Percentiles rank a stretch among this genome's conserved stretches.
Conservation (phyloP, 2,329 filamentous ascomycete genomes). For the Sporothrix variecibatus region DNA sequence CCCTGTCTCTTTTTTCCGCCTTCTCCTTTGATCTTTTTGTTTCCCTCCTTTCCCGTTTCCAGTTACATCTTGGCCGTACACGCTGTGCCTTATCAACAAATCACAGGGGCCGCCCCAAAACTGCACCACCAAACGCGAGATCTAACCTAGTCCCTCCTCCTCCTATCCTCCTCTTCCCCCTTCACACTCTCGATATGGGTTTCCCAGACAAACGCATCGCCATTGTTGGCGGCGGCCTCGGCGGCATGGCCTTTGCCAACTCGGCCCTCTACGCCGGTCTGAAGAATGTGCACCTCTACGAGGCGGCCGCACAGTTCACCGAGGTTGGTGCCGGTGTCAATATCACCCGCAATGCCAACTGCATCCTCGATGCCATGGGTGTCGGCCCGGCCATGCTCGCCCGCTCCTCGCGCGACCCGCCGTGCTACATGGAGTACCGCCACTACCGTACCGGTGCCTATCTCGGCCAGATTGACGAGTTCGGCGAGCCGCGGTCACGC, state of each 20-base stretch:
- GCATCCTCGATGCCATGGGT: constrained; percentile 39
- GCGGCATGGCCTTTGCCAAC: constrained; percentile 42
- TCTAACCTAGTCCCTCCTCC: background rate
- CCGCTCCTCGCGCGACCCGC: constrained; percentile 27
- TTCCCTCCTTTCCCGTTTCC: background rate
- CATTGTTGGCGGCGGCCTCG: constrained; percentile 45
- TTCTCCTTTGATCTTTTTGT: background rate
- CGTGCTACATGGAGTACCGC: constrained; percentile 35
- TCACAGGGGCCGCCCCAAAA: background rate
- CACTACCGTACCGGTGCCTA: constrained; percentile 38
- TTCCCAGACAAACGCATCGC: constrained; percentile 35
- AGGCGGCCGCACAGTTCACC: constrained; percentile 39
- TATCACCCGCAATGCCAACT: constrained; percentile 41
- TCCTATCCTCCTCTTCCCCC: background rate
- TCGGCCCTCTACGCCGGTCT: constrained; percentile 40
- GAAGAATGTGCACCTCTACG: constrained; percentile 39
- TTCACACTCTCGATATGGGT: constrained; percentile 19
- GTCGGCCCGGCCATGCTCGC: constrained; percentile 35
- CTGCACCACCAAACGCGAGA: background rate
- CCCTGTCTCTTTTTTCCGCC: background rate
- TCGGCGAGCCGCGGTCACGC: constrained; percentile 28
- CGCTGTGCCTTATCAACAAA: background rate
- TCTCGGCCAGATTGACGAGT: constrained; percentile 30
- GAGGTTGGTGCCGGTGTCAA: constrained; percentile 42
- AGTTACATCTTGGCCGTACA: background rate